Base-by-base conservation (phyloP, 108 stramenopile species). In the Cyclostephanos invisitatus region DNA sequence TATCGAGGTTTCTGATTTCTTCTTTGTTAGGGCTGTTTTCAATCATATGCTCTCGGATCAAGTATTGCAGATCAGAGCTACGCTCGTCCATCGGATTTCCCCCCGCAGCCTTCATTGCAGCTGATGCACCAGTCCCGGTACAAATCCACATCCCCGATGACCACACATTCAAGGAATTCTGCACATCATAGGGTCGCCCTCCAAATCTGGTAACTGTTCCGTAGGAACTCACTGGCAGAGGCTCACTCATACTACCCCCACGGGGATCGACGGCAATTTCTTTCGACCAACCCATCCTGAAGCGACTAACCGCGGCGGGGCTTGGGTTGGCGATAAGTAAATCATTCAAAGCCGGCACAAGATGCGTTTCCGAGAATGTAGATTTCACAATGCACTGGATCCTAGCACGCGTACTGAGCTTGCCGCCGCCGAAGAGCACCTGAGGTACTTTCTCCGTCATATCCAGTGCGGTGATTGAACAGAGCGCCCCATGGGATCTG, bases 261-360 rank as follows among this genome's bases (percentile, higher is more conserved):
- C 46, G 68, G 5, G 54, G 70, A 51, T 77, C 64, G 24, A 70
- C 29, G 73, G 71, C 66, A 24, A 80, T 62, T 69, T 68, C 63
- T 61, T 77, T 64, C 50, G 91, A 70, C 80, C 86, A 93, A 59
- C 91, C 93, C 83, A 95, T 86, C 20, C 93, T 86, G 72, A 96
- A 98, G 20, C 97, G 92, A 69, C 82, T 84, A 5, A 98, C 96
- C 7, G 95, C 92, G 0, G 94, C 97, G 7, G 97, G 97, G 66
- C 79, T 90, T 0, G 97, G 96, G 81, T 98, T 95, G n/a, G 97
- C 84, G 55, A 98, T 83, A 18, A 98, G 82, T 53, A 98, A 75
- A 83, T 98, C 98, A 82, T 98, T 98, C 68, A 98, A 74, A 7
- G 96, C 94, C 11, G 98, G 98, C 10, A 96, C 96, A 2, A 98